phyloP scores from a whole-genome alignment of 2,329 filamentous ascomycete genomes.

The Trichoderma koningii region DNA sequence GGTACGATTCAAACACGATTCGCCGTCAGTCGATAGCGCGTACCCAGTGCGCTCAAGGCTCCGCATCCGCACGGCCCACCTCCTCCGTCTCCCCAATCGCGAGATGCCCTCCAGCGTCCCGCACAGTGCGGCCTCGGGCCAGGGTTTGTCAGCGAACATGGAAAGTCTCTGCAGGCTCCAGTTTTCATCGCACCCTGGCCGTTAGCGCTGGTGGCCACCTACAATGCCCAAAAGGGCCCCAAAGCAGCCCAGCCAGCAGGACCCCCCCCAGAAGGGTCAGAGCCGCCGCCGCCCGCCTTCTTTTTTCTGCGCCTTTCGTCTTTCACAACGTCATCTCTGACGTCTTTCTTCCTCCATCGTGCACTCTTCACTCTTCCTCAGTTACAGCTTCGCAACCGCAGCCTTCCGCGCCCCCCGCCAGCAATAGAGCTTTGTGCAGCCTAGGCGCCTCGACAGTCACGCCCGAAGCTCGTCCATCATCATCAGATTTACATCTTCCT shows the following conservation, averaged over 20 bases:
- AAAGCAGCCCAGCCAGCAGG: conserved; percentile 22
- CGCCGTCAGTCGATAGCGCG: conserved; percentile 11
- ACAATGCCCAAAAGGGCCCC: conserved; percentile 26
- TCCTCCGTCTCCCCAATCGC: conserved; percentile 18
- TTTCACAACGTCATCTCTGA: conserved; percentile 53
- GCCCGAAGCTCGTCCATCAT: neutral
- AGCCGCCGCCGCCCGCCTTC: conserved; percentile 37
- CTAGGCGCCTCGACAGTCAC: conserved; percentile 9
- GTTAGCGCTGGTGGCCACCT: conserved; percentile 20
- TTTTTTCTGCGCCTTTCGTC: conserved; percentile 43
- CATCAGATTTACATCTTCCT: neutral
- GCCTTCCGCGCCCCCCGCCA: conserved; percentile 13
- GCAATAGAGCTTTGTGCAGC: conserved; percentile 7
- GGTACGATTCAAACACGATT: neutral
- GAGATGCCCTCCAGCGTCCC: conserved; percentile 13
- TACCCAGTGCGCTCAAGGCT: neutral
- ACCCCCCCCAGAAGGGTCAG: conserved; percentile 23
- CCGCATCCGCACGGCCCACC: neutral
- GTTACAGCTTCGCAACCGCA: conserved; percentile 28
- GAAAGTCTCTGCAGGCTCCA: conserved; percentile 23
- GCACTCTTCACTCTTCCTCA: conserved; percentile 39
- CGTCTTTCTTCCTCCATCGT: conserved; percentile 46
- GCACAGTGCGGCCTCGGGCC: conserved; percentile 18
- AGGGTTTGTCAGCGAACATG: conserved; percentile 27
- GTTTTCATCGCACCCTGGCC: conserved; percentile 32